A percentile compares a stretch with the other conserved stretches of the same genome.
phyloP scores from a whole-genome alignment of 164 flowering plant genomes.

The Vitis rupestris region DNA sequence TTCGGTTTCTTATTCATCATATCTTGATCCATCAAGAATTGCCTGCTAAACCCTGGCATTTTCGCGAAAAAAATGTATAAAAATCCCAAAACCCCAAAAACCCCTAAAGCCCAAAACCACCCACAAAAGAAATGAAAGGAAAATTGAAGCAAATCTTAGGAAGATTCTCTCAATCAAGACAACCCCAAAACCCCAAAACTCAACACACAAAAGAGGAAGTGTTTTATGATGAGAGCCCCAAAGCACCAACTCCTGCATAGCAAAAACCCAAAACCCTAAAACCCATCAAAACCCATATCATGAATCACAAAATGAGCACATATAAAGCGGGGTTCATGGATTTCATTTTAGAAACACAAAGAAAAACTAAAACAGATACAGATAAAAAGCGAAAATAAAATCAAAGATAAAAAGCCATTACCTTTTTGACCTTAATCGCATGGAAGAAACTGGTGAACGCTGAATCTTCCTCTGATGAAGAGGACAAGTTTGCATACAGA shows the following conservation, averaged over 20 bases:
- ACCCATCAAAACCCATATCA: conserved; percentile 7
- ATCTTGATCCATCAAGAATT: not conserved
- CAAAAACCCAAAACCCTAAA: conserved; percentile 10
- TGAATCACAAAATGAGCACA: not conserved
- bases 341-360: not conserved
- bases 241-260: conserved; percentile 6
- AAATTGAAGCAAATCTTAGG: too few relatives aligned
- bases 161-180: too few relatives aligned
- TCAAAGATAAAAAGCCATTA: conserved; percentile 1
- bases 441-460: not conserved
- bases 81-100: not conserved
- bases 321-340: not conserved
- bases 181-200: not conserved
- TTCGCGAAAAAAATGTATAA: not conserved
- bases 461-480: conserved; percentile 2
- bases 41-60: conserved; percentile 11
- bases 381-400: not conserved
- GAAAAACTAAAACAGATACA: not conserved
- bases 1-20: not conserved
- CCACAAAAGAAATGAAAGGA: not conserved
- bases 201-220: not conserved
- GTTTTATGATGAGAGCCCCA: not conserved
- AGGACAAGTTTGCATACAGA: conserved; percentile 10
- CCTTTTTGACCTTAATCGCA: conserved; percentile 18
- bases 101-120: not conserved